A percentile compares a stretch with the other conserved stretches of the same genome.
Evolutionary conservation across 352 stramenopile genomes (phyloP).

Genomic region (Pythium myriotylum): DNA sequence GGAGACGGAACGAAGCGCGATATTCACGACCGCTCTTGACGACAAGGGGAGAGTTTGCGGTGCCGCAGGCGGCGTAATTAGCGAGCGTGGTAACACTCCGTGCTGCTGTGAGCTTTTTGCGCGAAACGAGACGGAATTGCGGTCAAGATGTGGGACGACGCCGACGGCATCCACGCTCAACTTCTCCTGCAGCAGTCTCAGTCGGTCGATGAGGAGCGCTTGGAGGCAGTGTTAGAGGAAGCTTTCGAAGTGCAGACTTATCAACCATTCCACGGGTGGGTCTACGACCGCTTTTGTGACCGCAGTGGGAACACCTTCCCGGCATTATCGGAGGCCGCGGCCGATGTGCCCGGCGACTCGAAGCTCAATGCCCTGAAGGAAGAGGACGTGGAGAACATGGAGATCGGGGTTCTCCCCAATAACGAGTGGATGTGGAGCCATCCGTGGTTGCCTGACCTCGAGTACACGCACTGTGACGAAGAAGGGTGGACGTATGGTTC

Average conservation of each 20-base stretch:
- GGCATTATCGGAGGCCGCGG: constrained; percentile 53
- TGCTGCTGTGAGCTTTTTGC: no score
- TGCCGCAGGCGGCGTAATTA: no score
- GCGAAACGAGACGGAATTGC: background rate
- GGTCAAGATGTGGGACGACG: constrained; percentile 26
- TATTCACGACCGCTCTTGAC: no score
- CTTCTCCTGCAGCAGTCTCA: constrained; percentile 20
- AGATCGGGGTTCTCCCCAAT: constrained; percentile 67
- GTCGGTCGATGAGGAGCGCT: constrained; percentile 26
- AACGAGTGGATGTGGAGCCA: constrained; percentile 86
- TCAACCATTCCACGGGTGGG: constrained; percentile 82
- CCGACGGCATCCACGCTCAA: constrained; percentile 22
- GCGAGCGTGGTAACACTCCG: no score
- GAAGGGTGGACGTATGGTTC: constrained; percentile 88
- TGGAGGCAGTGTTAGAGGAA: constrained; percentile 80
- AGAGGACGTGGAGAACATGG: constrained; percentile 33
- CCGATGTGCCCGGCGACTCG: constrained; percentile 43
- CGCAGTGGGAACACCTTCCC: constrained; percentile 73
- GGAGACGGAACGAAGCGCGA: constrained; percentile 2
- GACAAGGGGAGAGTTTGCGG: no score
- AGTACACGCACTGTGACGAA: constrained; percentile 84
- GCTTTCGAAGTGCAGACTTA: constrained; percentile 85
- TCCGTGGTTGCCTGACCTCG: constrained; percentile 66
- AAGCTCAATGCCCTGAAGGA: constrained; percentile 52
- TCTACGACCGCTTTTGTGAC: constrained; percentile 81